Evolutionary conservation across 805 yeast species (phyloP).

Genomic region (Lachancea cidri): DNA sequence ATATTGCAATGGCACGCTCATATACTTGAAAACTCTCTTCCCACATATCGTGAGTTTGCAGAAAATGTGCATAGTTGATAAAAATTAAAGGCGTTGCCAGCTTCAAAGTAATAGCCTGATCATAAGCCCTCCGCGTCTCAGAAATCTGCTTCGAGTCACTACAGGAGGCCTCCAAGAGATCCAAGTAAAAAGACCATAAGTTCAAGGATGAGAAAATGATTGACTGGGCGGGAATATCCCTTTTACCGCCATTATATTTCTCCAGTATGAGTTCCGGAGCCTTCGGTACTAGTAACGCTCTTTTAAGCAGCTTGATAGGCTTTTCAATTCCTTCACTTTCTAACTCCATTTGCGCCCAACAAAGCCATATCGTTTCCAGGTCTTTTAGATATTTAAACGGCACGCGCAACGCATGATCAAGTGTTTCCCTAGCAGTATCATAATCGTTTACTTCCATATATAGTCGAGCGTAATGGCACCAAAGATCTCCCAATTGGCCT

Average conservation of each 20-base stretch:
- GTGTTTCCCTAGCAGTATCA: slow-evolving; percentile 56
- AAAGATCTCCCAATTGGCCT: slow-evolving; percentile 49
- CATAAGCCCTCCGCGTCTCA: slow-evolving; percentile 38
- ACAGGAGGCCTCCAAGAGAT: slow-evolving; percentile 55
- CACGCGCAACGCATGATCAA: slow-evolving; percentile 61
- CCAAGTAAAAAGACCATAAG: slow-evolving; percentile 72
- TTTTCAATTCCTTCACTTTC: slow-evolving; percentile 42
- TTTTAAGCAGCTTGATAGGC: slow-evolving; percentile 38
- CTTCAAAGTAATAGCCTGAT: slow-evolving; percentile 48
- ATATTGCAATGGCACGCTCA: slow-evolving; percentile 62
- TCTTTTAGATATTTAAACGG: slow-evolving; percentile 62
- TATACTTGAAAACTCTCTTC: slow-evolving; percentile 50
- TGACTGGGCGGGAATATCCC: slow-evolving; percentile 46
- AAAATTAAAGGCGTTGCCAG: slow-evolving; percentile 65
- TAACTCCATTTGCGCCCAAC: slow-evolving; percentile 69
- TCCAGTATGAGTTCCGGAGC: slow-evolving; percentile 24
- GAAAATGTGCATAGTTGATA: slow-evolving; percentile 58
- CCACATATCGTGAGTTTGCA: slow-evolving; percentile 41
- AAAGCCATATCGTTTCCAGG: slow-evolving; percentile 61
- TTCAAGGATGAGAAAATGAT: slow-evolving; percentile 55
- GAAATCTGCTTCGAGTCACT: slow-evolving; percentile 36
- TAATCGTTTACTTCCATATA: slow-evolving; percentile 54
- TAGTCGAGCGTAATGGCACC: slow-evolving; percentile 65
- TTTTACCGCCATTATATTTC: slow-evolving; percentile 12
- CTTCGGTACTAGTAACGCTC: slow-evolving; percentile 39